These are phyloP conservation scores for Cladosporium sp. DNA, from an alignment of 2,329 filamentous ascomycete genomes.

Conservation along the genomic window DNA sequence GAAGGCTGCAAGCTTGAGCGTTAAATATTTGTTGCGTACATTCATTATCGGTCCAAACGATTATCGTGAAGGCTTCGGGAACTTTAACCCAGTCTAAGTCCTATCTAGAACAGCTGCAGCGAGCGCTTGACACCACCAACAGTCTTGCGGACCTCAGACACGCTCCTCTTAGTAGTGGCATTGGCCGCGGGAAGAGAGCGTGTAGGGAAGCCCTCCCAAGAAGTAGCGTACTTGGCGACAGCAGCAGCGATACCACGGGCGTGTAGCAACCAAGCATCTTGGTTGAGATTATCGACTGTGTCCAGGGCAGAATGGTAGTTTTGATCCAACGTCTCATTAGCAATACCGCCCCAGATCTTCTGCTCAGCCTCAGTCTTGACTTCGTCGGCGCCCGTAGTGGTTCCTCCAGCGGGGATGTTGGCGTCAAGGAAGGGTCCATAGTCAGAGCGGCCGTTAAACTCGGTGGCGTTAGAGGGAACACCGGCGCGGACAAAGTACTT, in stretches of 20 bases:
- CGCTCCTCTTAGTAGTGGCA: slow-evolving; percentile 10
- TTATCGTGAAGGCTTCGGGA: too few relatives aligned
- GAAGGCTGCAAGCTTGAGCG: too few relatives aligned
- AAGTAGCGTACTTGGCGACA: slow-evolving; percentile 32
- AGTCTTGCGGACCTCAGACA: slow-evolving; percentile 12
- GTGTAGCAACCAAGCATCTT: slow-evolving; percentile 35
- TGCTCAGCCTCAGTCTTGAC: slow-evolving; percentile 36
- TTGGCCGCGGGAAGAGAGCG: slow-evolving; percentile 1
- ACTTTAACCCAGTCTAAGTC: too few relatives aligned
- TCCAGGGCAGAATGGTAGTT: slow-evolving; percentile 36
- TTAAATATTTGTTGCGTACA: too few relatives aligned
- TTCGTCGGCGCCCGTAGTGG: slow-evolving; percentile 35
- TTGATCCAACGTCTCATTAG: slow-evolving; percentile 34
- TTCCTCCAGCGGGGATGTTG: slow-evolving; percentile 34
- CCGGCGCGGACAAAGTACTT: slow-evolving; percentile 29
- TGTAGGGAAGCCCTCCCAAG: slow-evolving; percentile 34
- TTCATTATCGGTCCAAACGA: too few relatives aligned
- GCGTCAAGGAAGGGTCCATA: slow-evolving; percentile 36
- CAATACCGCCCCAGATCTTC: slow-evolving; percentile 32
- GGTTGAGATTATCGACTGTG: slow-evolving; percentile 31
- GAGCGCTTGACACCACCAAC: slow-evolving; percentile 9
- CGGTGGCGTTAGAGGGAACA: slow-evolving; percentile 29
- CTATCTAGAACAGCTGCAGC: slow-evolving; percentile 3
- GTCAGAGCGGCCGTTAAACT: slow-evolving; percentile 36
- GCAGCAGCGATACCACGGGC: slow-evolving; percentile 35